These are phyloP conservation scores for Citrus mangshanensis DNA, from an alignment of 345 rosid species.

Conservation along the genomic window DNA sequence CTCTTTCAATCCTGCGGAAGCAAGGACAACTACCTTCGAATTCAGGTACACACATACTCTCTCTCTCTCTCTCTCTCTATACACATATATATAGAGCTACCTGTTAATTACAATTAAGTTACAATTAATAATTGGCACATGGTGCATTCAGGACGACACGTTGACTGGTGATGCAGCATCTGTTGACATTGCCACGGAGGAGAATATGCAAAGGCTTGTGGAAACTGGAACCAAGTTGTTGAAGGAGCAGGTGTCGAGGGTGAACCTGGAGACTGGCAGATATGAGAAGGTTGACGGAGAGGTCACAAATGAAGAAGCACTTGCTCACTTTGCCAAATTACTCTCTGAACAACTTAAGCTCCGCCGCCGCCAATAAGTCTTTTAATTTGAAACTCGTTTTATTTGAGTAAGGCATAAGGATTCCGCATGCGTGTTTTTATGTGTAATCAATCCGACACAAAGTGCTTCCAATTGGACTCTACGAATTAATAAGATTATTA, in stretches of 20 bases:
- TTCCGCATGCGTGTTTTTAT: no score
- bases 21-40: conserved; percentile 14
- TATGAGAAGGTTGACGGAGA: conserved; percentile 5
- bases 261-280: conserved; percentile 11
- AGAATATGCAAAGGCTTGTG: conserved; percentile 17
- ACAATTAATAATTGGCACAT: no score
- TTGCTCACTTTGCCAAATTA: conserved; percentile 9
- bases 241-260: conserved; percentile 13
- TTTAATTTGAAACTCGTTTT: background rate
- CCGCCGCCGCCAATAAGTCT: background rate
- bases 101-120: no score
- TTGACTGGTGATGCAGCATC: conserved; percentile 18
- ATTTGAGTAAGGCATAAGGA: no score
- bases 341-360: conserved; percentile 13
- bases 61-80: no score
- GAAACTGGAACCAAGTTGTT: conserved; percentile 6
- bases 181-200: background rate
- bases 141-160: conserved; percentile 10
- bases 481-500: no score
- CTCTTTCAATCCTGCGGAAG: background rate
- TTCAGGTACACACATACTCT: conserved; percentile 8
- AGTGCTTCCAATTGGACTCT: no score
- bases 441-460: no score
- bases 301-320: conserved; percentile 21
- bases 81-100: no score